Evolutionary conservation across 306 rosid genomes (phyloP), one percentile per base, ranked within the genome.

Genomic region (Dryas drummondii): DNA sequence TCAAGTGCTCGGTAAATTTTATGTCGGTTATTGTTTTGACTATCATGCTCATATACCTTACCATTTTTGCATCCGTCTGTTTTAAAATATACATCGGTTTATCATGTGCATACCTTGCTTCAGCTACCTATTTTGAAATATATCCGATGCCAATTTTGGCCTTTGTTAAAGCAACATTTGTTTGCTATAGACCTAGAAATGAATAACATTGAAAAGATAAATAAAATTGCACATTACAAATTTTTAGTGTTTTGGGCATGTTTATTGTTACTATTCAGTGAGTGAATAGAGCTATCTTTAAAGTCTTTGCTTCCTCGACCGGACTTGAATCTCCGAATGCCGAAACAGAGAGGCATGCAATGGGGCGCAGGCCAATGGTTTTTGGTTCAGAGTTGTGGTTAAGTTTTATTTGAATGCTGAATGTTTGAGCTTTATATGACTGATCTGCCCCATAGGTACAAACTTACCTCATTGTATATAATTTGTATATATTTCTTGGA

Each of bases 91-190:
- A 96, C 71, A 89, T 87, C 50, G 84, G 78, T 68, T 77, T 90
- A 48, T 85, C 97, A n/a, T 90, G 97, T 86, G 82, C 81, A 70
- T 92, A 90, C 84, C 99, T 96, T 85, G 72, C 92, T 78, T 68
- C 71, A 37, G 93, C 96, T 45, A 92, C 98, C 5, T 64, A 82
- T 79, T 87, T 75, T 79, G 80, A 86, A 46, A 54, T 89, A 75
- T 87, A 82, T 54, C 73, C 89, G 60, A 78, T 8, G 79, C 90
- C 94, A 72, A 60, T 89, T 51, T 63, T 86, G 57, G 73, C 81
- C 70, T 76, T 74, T 79, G 72, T 92, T 59, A 79, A 70, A 52
- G 87, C 90, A 80, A 70, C 78, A 83, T 80, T 56, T 73, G 41
- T 71, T 70, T 68, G 70, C 84, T 83, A 84, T 85, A 87, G 84